Base-by-base conservation (phyloP, 2,329 filamentous ascomycete species). In the Alternaria atra region DNA sequence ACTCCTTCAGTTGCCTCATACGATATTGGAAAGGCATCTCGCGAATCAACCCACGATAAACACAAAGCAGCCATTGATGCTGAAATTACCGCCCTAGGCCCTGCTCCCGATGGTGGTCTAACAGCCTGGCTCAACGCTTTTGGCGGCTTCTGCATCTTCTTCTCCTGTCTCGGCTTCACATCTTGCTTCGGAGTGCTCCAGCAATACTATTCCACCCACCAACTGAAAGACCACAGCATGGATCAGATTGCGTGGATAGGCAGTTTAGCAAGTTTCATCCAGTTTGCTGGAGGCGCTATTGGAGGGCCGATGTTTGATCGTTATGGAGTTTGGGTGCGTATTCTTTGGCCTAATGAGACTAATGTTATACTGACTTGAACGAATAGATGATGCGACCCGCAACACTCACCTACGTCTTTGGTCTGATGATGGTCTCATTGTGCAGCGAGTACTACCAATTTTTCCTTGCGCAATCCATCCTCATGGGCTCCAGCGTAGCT, bases 231-330 rank as follows among this genome's bases (percentile, higher is more conserved):
- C 55, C 30, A 68, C 30, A 20, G 17, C 7, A 43, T 77, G 5
- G 76, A 75, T 15, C 75, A 73, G 1, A 76, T 84, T 42, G 67
- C 80, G 1, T 84, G 81, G 81, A 83, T 83, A 46, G 77, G 80
- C 1, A 80, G 80, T 0, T 35, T 73, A 10, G 70, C 80, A 34
- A 66, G 70, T 1, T 83, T 81, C 59, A 73, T 83, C 59, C 80
- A 89, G 78, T 84, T 85, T 69, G 79, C 72, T 25, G 55, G 83
- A 63, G 87, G 88, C 0, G 84, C 85, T 0, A 64, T 90, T 12
- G 82, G 87, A 27, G 89, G 89, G 1, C 85, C 84, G 20, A 40
- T 89, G 0, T 90, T 86, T 64, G 90, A 91, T 69, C 80, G 81
- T 1, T 81, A 76, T 55, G 82, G 83, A 4, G 71, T 72, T 10